Percentiles rank a stretch among this genome's conserved stretches.
Evolutionary conservation across 1,284 basidiomycete species (phyloP).

Genomic region (Cryptococcus maquisensis): DNA sequence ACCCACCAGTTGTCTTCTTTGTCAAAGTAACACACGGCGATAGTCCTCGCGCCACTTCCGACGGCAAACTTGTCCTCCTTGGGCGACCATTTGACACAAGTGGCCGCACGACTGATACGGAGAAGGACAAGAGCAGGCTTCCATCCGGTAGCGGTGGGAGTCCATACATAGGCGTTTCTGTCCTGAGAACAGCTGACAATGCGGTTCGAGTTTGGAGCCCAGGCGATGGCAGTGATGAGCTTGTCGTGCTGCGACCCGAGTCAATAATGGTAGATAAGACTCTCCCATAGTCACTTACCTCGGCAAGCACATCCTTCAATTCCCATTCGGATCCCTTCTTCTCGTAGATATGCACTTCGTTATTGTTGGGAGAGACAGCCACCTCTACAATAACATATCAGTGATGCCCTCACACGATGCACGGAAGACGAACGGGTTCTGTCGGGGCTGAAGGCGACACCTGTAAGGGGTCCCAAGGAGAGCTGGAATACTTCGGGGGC

Average conservation of each 20-base stretch:
- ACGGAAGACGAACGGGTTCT: conserved; percentile 59
- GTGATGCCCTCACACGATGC: not conserved
- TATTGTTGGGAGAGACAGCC: conserved; percentile 85
- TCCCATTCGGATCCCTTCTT: conserved; percentile 66
- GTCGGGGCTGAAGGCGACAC: conserved; percentile 89
- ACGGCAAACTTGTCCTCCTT: conserved; percentile 99
- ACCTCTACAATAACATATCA: conserved; percentile 59
- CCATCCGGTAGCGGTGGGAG: conserved; percentile 78
- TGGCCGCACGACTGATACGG: conserved; percentile 92
- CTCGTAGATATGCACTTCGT: conserved; percentile 79
- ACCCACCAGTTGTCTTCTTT: conserved; percentile 99
- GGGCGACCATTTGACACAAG: conserved; percentile 92
- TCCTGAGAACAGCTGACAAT: conserved; percentile 99
- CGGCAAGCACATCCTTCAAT: conserved; percentile 72
- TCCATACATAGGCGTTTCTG: conserved; percentile 98
- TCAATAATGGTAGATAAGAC: not conserved
- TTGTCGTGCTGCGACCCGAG: conserved; percentile 81
- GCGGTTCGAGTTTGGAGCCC: conserved; percentile 93
- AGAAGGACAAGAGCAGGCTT: conserved; percentile 96
- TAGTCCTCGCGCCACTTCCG: conserved; percentile 88
- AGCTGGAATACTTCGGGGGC: conserved; percentile 72
- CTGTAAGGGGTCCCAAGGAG: conserved; percentile 76
- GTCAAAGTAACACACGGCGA: conserved; percentile 92
- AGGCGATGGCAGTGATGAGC: conserved; percentile 95
- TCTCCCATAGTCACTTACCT: conserved; percentile 56